Base-by-base conservation (phyloP, 345 rosid species). In the Eucalyptus lansdowneana region DNA sequence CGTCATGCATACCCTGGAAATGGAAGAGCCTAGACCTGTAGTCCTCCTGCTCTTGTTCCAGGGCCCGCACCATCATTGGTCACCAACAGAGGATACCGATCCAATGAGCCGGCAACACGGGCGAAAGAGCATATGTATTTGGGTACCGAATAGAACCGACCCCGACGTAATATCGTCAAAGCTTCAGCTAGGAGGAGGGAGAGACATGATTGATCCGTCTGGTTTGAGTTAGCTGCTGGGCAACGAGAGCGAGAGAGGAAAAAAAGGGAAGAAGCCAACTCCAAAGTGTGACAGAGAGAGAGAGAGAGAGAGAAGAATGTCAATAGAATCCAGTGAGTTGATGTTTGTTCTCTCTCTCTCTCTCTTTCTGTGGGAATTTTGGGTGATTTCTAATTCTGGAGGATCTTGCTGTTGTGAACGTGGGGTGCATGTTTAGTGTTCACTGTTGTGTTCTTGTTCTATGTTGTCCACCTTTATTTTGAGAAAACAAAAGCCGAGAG, bases 41-140 rank as follows among this genome's bases (percentile, higher is more conserved):
- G 87, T 60, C 93, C 83, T 95, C 94, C 88, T 94, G 94, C 86
- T 90, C 96, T 91, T 94, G 96, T 72, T 95, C 97, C 21, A 92
- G 89, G 21, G 95, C 93, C 54, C 92, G 94, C 91, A 92, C 96
- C 97, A 95, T 95, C 17, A 34, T n/a, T 50, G 51, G 50, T 62
- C 89, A 7, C 21, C 21, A 72, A 4, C 51, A 65, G 67, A 27
- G 40, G 76, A 37, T 34, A 40, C 47, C 37, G 8, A 42, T 27
- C 27, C 8, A 27, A 44, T 17, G 42, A 25, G 69, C 34, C 40
- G 10, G 50, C 86, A 25, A 76, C 34, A 31, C 21, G 3, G 86
- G 47, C 42, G 29, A 29, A 29, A 51, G 14, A 50, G 89, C 58
- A 51, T 58, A 53, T 31, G 45, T 50, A 12, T 2, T 31, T 2